phyloP scores from a whole-genome alignment of 257 asterid species.

The Przewalskia tangutica region DNA sequence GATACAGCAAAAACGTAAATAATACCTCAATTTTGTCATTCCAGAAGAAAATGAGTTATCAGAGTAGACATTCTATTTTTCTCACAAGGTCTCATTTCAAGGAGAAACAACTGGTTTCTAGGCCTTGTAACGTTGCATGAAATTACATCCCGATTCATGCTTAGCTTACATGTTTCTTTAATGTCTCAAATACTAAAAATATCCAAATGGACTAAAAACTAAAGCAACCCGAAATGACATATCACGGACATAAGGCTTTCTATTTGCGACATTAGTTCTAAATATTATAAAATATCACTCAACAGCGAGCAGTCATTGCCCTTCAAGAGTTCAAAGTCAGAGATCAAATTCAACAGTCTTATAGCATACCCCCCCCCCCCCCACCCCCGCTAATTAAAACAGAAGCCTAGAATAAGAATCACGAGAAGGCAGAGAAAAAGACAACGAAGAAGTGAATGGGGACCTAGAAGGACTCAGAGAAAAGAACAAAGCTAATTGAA shows the following conservation, averaged over 20 bases:
- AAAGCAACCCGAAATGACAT: background rate
- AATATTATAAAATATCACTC: background rate
- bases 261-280: background rate
- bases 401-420: background rate
- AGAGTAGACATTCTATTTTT: slow-evolving; percentile 76
- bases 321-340: background rate
- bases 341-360: background rate
- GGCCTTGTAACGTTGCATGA: background rate
- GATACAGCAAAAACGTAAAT: background rate
- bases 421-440: background rate
- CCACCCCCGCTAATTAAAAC: background rate
- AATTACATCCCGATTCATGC: background rate
- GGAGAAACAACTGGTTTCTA: background rate
- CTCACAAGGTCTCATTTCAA: background rate
- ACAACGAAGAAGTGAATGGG: background rate
- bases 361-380: background rate
- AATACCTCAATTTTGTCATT: background rate
- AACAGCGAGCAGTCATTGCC: background rate
- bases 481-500: background rate
- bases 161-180: background rate
- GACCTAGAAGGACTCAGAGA: background rate
- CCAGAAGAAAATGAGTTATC: background rate
- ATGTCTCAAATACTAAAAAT: background rate
- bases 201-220: background rate
- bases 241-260: background rate